phyloP scores from a whole-genome alignment of 495 filamentous ascomycete genomes.

The Tetracladium setigerum region DNA sequence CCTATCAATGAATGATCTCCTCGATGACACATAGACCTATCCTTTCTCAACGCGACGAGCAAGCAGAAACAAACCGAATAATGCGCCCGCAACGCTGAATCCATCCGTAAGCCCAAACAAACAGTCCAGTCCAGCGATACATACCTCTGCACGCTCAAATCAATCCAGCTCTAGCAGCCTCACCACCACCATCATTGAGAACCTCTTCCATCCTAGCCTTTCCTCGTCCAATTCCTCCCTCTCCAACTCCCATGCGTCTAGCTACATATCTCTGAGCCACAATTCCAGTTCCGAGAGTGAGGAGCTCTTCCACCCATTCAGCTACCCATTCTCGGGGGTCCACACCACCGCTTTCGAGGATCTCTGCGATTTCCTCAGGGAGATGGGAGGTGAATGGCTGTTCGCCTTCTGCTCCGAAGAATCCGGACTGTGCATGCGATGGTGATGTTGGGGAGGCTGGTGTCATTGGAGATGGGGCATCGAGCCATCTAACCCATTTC shows the following conservation, averaged over 20 bases:
- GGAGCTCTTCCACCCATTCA: conserved; percentile 90
- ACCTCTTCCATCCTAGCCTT: conserved; percentile 66
- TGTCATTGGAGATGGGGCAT: conserved; percentile 56
- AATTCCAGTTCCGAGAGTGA: conserved; percentile 72
- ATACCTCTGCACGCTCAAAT: conserved; percentile 22
- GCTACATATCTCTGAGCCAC: conserved; percentile 97
- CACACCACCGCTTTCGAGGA: conserved; percentile 80
- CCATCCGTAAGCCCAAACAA: too few relatives aligned
- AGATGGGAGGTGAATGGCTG: conserved; percentile 31
- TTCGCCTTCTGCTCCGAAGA: conserved; percentile 19
- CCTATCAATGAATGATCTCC: too few relatives aligned
- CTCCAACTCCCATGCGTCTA: conserved; percentile 89
- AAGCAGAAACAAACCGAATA: too few relatives aligned
- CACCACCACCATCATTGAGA: conserved; percentile 67
- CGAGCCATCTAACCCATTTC: conserved; percentile 87
- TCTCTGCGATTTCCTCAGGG: conserved; percentile 80
- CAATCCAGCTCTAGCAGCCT: conserved; percentile 67
- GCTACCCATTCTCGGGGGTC: conserved; percentile 96
- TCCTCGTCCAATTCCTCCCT: conserved; percentile 71
- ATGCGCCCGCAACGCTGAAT: too few relatives aligned
- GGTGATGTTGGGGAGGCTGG: conserved; percentile 26
- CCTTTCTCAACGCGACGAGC: too few relatives aligned
- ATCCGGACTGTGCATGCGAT: conserved; percentile 29
- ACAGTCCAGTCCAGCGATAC: too few relatives aligned
- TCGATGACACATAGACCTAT: too few relatives aligned